These are phyloP conservation scores for Dactylis glomerata DNA, from an alignment of 176 grass and related monocot species.

Conservation along the genomic window DNA sequence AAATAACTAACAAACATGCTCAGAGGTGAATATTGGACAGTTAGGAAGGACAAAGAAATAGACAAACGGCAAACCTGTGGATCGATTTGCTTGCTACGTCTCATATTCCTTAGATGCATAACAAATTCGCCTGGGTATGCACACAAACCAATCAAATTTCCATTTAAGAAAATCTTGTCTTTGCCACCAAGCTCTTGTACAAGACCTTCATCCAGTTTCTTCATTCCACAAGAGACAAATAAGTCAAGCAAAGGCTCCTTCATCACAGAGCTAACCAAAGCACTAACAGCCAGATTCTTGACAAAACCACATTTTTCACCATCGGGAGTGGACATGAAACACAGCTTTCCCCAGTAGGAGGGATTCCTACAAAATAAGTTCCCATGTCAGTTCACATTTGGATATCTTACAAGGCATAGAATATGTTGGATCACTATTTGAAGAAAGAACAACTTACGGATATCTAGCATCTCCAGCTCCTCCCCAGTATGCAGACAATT, in stretches of 20 bases:
- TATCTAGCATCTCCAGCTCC: constrained; percentile 82
- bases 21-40: background rate
- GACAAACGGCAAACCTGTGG: constrained; percentile 37
- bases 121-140: constrained; percentile 40
- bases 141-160: constrained; percentile 59
- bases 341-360: constrained; percentile 87
- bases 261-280: constrained; percentile 63
- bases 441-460: constrained; percentile 48
- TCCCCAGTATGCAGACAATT: constrained; percentile 63
- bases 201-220: constrained; percentile 53
- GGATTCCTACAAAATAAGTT: constrained; percentile 67
- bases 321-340: constrained; percentile 83
- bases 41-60: background rate
- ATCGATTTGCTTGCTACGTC: constrained; percentile 48
- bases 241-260: no score
- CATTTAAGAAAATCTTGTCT: constrained; percentile 77
- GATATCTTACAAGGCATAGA: background rate
- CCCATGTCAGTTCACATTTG: constrained; percentile 21
- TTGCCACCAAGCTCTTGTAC: constrained; percentile 33
- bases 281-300: constrained; percentile 78
- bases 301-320: constrained; percentile 81
- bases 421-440: background rate
- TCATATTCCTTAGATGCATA: constrained; percentile 45
- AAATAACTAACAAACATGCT: background rate
- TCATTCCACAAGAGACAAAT: no score